phyloP scores from a whole-genome alignment of 495 filamentous ascomycete species.

The Choiromyces venosus region DNA sequence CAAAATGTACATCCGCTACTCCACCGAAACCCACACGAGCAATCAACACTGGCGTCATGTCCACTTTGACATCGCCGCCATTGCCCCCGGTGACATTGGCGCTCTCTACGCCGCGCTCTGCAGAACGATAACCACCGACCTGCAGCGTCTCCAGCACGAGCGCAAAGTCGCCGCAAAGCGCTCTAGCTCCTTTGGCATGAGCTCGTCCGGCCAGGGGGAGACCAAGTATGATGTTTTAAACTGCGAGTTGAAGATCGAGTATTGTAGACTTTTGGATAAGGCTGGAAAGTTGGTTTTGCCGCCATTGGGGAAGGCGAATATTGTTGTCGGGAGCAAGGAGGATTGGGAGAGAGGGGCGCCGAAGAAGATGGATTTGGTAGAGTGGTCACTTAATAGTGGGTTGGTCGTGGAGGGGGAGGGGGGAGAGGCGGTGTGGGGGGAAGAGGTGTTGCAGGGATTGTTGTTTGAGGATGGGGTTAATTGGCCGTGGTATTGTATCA shows the following conservation, averaged over 20 bases:
- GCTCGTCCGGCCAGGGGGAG: background rate
- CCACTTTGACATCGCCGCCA: constrained; percentile 14
- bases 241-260: constrained; percentile 28
- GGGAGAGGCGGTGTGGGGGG: constrained; percentile 22
- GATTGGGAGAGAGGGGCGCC: constrained; percentile 21
- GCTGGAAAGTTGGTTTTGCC: constrained; percentile 20
- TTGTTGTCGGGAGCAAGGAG: constrained; percentile 19
- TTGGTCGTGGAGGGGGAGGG: background rate
- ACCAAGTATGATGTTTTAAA: constrained; percentile 5
- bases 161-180: constrained; percentile 11
- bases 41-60: constrained; percentile 21
- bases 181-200: constrained; percentile 3
- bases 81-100: constrained; percentile 23
- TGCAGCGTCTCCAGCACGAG: constrained; percentile 21
- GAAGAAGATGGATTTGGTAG: constrained; percentile 25
- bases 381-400: too few species aligned
- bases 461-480: constrained; percentile 31
- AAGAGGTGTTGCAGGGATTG: constrained; percentile 30
- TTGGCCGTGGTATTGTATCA: constrained; percentile 33
- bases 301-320: constrained; percentile 29
- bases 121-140: constrained; percentile 20
- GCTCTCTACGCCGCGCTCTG: constrained; percentile 31
- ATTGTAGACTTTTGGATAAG: constrained; percentile 26
- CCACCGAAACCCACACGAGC: constrained; percentile 7
- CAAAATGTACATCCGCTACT: constrained; percentile 22